Evolutionary conservation across 2,329 filamentous ascomycete genomes (phyloP), one percentile per base, ranked within the genome.

Genomic region (Talaromyces rugulosus): DNA sequence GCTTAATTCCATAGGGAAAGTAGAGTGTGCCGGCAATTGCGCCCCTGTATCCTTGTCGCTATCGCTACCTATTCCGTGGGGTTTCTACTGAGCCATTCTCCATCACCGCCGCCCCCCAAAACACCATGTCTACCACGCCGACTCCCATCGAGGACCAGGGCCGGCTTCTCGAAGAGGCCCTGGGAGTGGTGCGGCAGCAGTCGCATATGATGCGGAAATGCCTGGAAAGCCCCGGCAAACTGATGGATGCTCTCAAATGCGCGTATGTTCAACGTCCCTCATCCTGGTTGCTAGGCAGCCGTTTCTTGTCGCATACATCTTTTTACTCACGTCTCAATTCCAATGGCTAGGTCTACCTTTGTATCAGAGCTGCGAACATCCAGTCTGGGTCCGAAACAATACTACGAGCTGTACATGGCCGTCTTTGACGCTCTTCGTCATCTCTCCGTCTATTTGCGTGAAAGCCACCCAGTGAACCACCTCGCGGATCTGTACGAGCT

Each of bases 161-260:
- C 72, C 90, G 93, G 72, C 87, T 99, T 81, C 89, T 99, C 70
- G 95, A 99, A 81, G 95, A 99, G 89, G 95, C 96, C 73, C 83
- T 98, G 78, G 87, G 90, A 65, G 94, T 96, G 58, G 96, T 99
- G 79, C 91, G 94, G 80, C 94, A 98, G 81, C 96, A 99, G 85
- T 95, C 94, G 63, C 87, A 88, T 72, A 85, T 96, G 75, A 99
- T 99, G 95, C 92, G 94, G 81, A 94, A 96, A 82, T 98, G 93
- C 72, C 85, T 99, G 64, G 96, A 99, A 76, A 96, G 92, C 9
- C 93, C 95, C 6, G 94, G 95, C 67, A 99, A 99, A 85, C 88
- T 99, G 68, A 99, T 99, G 95, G 95, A 99, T 83, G 95, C 95
- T 71, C 86, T 99, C 72, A 99, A 99, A 82, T 98, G 94, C 90